Base-by-base conservation (phyloP, 1,139 yeast species). In the Candida labiduridarum region DNA sequence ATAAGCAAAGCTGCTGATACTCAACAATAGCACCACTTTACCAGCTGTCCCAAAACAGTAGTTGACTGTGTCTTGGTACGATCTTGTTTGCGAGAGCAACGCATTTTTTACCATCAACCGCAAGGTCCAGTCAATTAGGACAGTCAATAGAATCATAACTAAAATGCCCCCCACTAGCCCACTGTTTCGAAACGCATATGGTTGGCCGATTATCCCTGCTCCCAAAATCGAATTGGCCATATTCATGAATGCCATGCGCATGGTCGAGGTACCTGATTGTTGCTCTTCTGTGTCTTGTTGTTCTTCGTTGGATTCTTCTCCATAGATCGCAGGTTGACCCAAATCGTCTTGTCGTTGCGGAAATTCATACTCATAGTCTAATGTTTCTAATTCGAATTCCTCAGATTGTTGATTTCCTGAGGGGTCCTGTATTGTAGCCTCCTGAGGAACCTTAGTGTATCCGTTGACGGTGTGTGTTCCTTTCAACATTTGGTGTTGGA, bases 211-310 rank as follows among this genome's bases (percentile, higher is more conserved):
- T 47, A 94, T 89, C 1, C 97, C 97, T 0, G 98, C 97, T 0
- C 98, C 98, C 12, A 92, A 74, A 52, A 91, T 92, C 14, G 89
- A 87, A 67, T 92, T 92, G 19, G 97, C 96, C 96, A 92, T 91
- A 67, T 92, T 92, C 96, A 92, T 89, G 62, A 92, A 91, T 11
- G 97, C 97, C 91, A 88, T 87, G 54, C 80, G 80, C 79, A 91
- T 77, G 54, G 72, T 78, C n/a, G 82, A 72, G 44, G 76, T 65
- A 4, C 78, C 74, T 8, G 51, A 52, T 44, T 58, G 53, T 9
- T 50, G 55, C 29, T 47, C 55, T 12, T 51, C 52, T 4, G 22
- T 19, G 14, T 44, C 51, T 16, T 49, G 56, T n/a, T 41, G 36
- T 1, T 49, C 44, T 25, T 11, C 29, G 15, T 9, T 27, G 19